These are phyloP conservation scores for Stramenopiles sp. DNA, from an alignment of 352 stramenopile species.

Conservation along the genomic window DNA sequence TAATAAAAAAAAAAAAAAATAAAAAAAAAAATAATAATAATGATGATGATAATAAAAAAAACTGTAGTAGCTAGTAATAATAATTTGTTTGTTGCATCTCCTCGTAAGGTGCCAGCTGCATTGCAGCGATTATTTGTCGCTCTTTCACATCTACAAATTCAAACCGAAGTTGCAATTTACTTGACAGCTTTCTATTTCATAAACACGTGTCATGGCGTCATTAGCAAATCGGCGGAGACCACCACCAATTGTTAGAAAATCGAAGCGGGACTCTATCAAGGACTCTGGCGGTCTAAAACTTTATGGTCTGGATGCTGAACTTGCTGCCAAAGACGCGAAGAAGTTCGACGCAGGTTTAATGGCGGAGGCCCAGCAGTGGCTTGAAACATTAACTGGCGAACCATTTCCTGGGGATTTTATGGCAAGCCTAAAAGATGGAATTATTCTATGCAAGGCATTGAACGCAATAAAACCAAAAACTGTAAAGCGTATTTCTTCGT, in stretches of 20 bases:
- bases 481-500: slow-evolving; percentile 44
- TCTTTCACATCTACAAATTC: no score
- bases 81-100: no score
- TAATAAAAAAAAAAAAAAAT: no score
- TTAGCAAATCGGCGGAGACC: background rate
- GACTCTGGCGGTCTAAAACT: background rate
- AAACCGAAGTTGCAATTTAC: no score
- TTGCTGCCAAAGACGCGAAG: slow-evolving; percentile 50
- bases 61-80: no score
- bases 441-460: slow-evolving; percentile 51
- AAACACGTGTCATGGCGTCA: no score
- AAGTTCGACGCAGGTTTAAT: slow-evolving; percentile 66
- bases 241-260: background rate
- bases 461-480: slow-evolving; percentile 49
- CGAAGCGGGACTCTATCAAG: background rate
- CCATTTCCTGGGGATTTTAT: slow-evolving; percentile 53
- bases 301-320: slow-evolving; percentile 64
- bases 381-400: slow-evolving; percentile 48
- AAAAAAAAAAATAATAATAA: no score
- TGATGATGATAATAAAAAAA: no score
- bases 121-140: no score
- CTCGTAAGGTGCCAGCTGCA: no score
- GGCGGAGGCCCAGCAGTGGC: slow-evolving; percentile 52
- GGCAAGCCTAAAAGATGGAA: slow-evolving; percentile 44
- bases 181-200: no score